These are phyloP conservation scores for Fusarium verrucosum DNA, from an alignment of 2,329 filamentous ascomycete genomes.

Conservation along the genomic window DNA sequence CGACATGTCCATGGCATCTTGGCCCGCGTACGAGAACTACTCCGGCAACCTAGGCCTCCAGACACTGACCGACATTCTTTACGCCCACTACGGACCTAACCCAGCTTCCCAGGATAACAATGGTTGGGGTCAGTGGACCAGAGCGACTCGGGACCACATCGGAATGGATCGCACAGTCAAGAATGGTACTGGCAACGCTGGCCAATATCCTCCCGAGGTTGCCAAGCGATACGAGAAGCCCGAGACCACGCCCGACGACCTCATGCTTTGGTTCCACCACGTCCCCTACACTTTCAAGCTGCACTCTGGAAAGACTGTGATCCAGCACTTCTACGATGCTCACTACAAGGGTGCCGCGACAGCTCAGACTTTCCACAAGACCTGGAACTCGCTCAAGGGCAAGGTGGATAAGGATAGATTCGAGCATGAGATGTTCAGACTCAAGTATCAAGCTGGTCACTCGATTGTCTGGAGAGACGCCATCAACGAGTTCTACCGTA, in stretches of 20 bases:
- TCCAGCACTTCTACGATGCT: conserved; percentile 72
- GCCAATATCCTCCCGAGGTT: conserved; percentile 72
- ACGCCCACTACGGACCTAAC: conserved; percentile 70
- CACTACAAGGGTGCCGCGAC: conserved; percentile 68
- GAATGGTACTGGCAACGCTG: conserved; percentile 72
- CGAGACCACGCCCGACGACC: conserved; percentile 71
- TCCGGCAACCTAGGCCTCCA: conserved; percentile 75
- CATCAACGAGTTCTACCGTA: conserved; percentile 69
- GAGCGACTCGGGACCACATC: conserved; percentile 66
- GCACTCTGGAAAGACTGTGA: conserved; percentile 71
- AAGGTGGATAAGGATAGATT: conserved; percentile 69
- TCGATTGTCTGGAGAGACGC: conserved; percentile 75
- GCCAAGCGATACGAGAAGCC: conserved; percentile 66
- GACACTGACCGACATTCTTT: conserved; percentile 73
- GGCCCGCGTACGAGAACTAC: conserved; percentile 77
- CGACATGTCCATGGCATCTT: conserved; percentile 72
- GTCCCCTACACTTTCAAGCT: conserved; percentile 72
- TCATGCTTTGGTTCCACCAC: conserved; percentile 80
- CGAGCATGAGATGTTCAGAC: conserved; percentile 65
- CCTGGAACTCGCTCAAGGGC: conserved; percentile 64
- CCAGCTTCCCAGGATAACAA: conserved; percentile 73
- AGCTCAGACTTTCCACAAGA: conserved; percentile 64
- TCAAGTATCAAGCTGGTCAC: conserved; percentile 74
- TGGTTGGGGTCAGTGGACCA: conserved; percentile 76
- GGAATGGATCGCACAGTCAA: conserved; percentile 77